Evolutionary conservation across 2,329 filamentous ascomycete species (phyloP).

Genomic region (Botryotinia globosa): DNA sequence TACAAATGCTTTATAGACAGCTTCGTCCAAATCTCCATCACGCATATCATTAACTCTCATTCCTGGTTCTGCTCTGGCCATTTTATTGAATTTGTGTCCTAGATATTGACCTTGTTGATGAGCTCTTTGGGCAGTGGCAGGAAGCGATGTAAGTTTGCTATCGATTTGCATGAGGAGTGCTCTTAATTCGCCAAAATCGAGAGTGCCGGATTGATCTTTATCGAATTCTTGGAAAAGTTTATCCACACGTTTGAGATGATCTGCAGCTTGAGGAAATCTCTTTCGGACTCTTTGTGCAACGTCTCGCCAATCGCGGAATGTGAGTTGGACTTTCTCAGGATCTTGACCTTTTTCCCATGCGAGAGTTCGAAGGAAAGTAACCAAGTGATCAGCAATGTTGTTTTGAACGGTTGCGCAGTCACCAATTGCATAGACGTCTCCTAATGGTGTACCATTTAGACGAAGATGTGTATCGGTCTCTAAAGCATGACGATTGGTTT

Average conservation of each 20-base stretch:
- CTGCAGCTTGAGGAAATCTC: conserved; percentile 85
- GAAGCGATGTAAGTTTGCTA: conserved; percentile 87
- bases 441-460: conserved; percentile 80
- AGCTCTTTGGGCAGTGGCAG: conserved; percentile 91
- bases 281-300: conserved; percentile 81
- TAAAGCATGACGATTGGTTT: conserved; percentile 86
- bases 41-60: conserved; percentile 75
- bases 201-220: conserved; percentile 85
- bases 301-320: conserved; percentile 82
- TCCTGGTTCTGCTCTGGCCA: conserved; percentile 73
- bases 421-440: conserved; percentile 94
- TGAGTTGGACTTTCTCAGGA: conserved; percentile 81
- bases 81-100: conserved; percentile 88
- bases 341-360: conserved; percentile 92
- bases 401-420: conserved; percentile 98
- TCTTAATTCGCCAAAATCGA: conserved; percentile 88
- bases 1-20: conserved; percentile 90
- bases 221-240: conserved; percentile 90
- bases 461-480: conserved; percentile 94
- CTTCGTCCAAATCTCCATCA: conserved; percentile 87
- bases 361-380: conserved; percentile 82
- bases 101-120: conserved; percentile 95
- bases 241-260: conserved; percentile 85
- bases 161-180: conserved; percentile 92
- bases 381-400: conserved; percentile 87